A percentile compares a stretch with the other conserved stretches of the same genome.
phyloP scores from a whole-genome alignment of 345 rosid species.

The Garcia nutans region DNA sequence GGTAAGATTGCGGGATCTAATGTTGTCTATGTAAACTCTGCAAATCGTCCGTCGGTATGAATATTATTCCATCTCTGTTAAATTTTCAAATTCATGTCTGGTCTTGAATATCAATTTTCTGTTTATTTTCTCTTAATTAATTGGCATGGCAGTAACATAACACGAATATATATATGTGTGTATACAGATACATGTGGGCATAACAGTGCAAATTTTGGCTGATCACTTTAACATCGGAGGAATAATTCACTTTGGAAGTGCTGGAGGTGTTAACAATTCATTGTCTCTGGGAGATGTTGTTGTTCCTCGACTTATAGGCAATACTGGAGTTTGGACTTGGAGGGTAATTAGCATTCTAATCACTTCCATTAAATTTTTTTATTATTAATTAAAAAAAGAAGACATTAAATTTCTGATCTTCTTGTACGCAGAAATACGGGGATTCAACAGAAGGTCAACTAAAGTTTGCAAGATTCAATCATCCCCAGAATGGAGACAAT shows the following conservation, averaged over 20 bases:
- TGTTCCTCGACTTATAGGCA: not conserved
- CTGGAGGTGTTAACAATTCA: not conserved
- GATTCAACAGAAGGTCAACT: not conserved
- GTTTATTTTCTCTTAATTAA: too few species aligned
- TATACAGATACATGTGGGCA: not conserved
- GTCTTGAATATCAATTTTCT: too few species aligned
- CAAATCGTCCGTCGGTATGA: not conserved
- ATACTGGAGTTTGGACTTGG: not conserved
- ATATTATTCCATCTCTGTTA: not conserved
- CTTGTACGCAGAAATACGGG: too few species aligned
- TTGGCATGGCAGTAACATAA: not conserved
- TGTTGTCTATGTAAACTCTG: not conserved
- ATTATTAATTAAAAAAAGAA: too few species aligned
- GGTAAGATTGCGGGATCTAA: not conserved
- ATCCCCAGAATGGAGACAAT: slow-evolving; percentile 10
- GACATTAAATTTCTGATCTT: too few species aligned
- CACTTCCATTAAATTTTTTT: too few species aligned
- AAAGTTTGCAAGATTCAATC: not conserved
- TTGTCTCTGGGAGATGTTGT: not conserved
- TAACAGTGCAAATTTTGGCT: not conserved
- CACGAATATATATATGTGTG: too few species aligned
- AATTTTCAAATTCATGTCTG: too few species aligned
- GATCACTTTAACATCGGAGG: not conserved
- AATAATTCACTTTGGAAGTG: not conserved
- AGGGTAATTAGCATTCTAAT: not conserved